A percentile compares a stretch with the other conserved stretches of the same genome.
Evolutionary conservation across 1,284 basidiomycete genomes (phyloP).

Genomic region (Trichosporon sp.): DNA sequence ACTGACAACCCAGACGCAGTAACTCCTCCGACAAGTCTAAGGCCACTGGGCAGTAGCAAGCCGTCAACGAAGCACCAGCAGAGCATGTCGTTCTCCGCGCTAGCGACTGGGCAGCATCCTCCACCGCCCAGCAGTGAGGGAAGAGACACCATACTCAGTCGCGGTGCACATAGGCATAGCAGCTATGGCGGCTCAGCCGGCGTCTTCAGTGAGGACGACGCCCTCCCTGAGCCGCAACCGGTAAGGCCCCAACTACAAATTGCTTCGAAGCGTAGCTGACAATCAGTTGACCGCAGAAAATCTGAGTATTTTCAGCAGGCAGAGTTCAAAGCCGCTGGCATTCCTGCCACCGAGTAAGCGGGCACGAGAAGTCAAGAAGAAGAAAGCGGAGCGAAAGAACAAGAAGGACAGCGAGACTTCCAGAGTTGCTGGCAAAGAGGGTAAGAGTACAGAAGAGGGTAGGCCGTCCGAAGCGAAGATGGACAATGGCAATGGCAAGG

Average conservation of each 20-base stretch:
- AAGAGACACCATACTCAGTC: background rate
- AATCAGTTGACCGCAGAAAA: background rate
- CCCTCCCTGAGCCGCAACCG: background rate
- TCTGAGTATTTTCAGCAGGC: background rate
- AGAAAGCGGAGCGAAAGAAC: too few species aligned
- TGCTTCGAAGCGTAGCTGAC: background rate
- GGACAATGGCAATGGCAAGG: background rate
- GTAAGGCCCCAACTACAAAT: background rate
- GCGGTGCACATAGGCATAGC: background rate
- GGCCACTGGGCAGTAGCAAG: too few species aligned
- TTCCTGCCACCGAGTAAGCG: background rate
- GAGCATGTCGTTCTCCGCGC: background rate
- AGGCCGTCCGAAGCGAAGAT: background rate
- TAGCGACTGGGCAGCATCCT: background rate
- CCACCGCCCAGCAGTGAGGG: background rate
- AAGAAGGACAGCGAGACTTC: background rate
- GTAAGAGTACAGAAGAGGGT: too few species aligned
- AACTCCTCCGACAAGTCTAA: background rate
- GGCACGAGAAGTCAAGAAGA: too few species aligned
- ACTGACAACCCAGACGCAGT: background rate
- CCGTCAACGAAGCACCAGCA: background rate
- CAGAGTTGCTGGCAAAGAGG: too few species aligned
- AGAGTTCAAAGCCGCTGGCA: background rate
- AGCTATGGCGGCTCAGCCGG: background rate
- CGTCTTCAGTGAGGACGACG: background rate